phyloP scores from a whole-genome alignment of 345 rosid genomes.

The Carallia pectinifolia region DNA sequence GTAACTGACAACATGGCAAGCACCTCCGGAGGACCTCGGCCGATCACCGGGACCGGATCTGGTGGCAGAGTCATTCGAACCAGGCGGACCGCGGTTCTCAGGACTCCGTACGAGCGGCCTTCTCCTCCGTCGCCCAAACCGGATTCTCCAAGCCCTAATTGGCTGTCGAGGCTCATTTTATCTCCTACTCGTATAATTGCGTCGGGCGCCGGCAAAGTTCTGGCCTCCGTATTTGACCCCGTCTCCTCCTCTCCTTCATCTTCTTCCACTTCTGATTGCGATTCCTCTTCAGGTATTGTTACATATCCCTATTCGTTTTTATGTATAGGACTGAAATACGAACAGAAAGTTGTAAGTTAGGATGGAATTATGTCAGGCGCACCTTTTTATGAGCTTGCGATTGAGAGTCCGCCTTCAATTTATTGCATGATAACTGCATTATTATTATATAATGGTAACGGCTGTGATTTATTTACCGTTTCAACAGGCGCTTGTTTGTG shows the following conservation, averaged over 20 bases:
- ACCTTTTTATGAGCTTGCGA: neutral
- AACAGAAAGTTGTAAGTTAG: neutral
- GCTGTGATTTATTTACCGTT: too few species aligned
- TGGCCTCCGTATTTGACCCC: slow-evolving; percentile 61
- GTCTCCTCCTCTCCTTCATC: slow-evolving; percentile 63
- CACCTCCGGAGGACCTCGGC: slow-evolving; percentile 17
- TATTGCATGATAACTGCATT: too few species aligned
- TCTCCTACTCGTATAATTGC: slow-evolving; percentile 79
- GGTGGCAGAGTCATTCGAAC: slow-evolving; percentile 69
- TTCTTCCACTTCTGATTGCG: slow-evolving; percentile 31
- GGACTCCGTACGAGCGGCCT: slow-evolving; percentile 76
- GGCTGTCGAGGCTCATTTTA: slow-evolving; percentile 72
- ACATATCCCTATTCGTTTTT: neutral
- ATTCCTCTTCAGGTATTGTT: slow-evolving; percentile 45
- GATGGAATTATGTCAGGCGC: neutral
- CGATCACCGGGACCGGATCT: slow-evolving; percentile 35
- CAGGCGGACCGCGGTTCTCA: slow-evolving; percentile 39
- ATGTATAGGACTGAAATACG: neutral
- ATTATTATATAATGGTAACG: too few species aligned
- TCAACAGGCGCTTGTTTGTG: too few species aligned
- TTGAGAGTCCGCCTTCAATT: neutral
- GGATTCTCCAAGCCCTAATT: slow-evolving; percentile 61
- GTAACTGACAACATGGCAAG: slow-evolving; percentile 8
- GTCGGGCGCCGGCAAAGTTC: slow-evolving; percentile 66
- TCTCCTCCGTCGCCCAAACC: slow-evolving; percentile 19